Conservation (phyloP, 495 filamentous ascomycete species). For the Hyaloscypha hepaticicola region DNA sequence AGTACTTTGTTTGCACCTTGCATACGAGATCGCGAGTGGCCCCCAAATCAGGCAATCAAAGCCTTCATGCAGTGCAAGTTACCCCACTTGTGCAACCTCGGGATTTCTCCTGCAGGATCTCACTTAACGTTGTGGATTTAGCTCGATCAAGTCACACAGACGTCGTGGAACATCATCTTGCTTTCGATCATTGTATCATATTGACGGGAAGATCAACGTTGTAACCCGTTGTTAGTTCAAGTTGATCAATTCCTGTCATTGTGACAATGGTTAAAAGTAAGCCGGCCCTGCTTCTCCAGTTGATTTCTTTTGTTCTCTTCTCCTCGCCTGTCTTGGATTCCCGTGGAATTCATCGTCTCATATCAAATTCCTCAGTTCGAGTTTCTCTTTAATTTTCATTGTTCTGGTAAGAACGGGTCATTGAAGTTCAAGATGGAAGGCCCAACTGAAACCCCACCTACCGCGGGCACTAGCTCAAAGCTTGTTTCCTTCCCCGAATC, state of each 20-base stretch:
- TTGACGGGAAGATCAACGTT: neutral
- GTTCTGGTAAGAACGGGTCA: neutral
- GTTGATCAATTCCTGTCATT: neutral
- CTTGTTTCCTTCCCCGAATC: constrained; percentile 9
- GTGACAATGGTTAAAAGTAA: neutral
- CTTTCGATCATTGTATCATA: neutral
- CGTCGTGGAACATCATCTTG: neutral
- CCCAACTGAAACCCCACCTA: neutral
- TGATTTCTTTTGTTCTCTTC: neutral
- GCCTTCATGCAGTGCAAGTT: neutral
- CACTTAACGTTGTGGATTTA: constrained; percentile 2
- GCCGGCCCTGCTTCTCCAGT: neutral
- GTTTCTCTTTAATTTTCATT: neutral
- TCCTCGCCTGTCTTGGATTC: neutral
- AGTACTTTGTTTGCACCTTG: neutral
- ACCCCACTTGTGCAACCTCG: constrained; percentile 5
- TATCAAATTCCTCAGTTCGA: neutral
- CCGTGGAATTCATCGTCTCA: neutral
- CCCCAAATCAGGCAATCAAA: neutral
- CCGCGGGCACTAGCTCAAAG: constrained; percentile 12
- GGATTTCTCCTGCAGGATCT: constrained; percentile 13
- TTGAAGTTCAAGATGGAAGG: constrained; percentile 11
- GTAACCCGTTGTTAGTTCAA: neutral
- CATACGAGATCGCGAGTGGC: neutral
- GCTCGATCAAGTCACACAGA: constrained; percentile 1